Evolutionary conservation across 192 early-diverging fungal genomes (phyloP).

Genomic region (Entophlyctis luteolus): DNA sequence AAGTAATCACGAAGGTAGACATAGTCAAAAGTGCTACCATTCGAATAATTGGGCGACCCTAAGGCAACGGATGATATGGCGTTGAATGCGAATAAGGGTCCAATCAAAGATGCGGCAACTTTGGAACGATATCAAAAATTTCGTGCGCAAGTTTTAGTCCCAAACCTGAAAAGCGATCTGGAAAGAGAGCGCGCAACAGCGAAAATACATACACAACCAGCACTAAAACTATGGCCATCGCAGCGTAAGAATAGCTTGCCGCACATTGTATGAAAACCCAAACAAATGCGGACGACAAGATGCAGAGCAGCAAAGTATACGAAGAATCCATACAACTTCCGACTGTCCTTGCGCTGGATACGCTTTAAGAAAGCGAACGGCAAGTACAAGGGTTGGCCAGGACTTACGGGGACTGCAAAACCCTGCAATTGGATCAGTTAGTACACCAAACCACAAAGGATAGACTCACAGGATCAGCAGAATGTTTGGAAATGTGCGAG

Average conservation of each 20-base stretch:
- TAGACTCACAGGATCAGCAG: too few relatives aligned
- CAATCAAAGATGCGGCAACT: constrained; percentile 8
- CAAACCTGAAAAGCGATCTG: not conserved
- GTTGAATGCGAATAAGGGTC: constrained; percentile 9
- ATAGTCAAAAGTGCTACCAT: constrained; percentile 1
- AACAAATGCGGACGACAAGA: not conserved
- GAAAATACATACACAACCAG: not conserved
- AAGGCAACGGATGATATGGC: not conserved
- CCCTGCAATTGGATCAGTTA: too few relatives aligned
- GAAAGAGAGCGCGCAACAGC: not conserved
- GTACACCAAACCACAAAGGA: too few relatives aligned
- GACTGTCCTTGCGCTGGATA: constrained; percentile 13
- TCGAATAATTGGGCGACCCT: not conserved
- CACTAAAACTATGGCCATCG: not conserved
- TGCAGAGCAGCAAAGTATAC: not conserved
- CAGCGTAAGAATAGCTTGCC: not conserved
- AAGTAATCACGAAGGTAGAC: constrained; percentile 1
- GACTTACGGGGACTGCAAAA: too few relatives aligned
- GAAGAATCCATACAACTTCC: constrained; percentile 21
- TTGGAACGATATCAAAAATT: too few relatives aligned
- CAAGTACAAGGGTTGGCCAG: too few relatives aligned
- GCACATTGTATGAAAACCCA: constrained; percentile 19
- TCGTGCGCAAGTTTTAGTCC: too few relatives aligned
- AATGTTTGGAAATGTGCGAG: too few relatives aligned
- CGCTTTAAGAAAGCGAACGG: too few relatives aligned